These are phyloP conservation scores for Thelonectria rubi DNA, from an alignment of 2,329 filamentous ascomycete species.

Conservation along the genomic window DNA sequence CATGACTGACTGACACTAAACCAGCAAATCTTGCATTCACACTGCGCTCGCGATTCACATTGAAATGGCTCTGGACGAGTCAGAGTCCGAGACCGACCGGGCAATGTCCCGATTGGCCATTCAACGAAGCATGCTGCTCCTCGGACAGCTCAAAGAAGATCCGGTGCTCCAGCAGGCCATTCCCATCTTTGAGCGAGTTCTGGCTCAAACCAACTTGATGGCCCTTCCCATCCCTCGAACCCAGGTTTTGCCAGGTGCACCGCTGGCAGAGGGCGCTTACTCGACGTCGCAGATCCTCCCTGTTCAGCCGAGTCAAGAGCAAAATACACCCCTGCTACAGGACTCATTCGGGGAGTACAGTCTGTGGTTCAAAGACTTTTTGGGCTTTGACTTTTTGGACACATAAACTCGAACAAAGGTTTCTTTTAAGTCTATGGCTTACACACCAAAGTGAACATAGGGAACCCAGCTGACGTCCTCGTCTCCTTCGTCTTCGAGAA, in stretches of 20 bases:
- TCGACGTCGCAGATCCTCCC: neutral
- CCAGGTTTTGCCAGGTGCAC: neutral
- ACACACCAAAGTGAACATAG: neutral
- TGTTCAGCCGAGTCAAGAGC: neutral
- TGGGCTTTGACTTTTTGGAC: slow-evolving; percentile 19
- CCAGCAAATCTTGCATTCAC: slow-evolving; percentile 21
- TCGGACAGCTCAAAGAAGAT: slow-evolving; percentile 10
- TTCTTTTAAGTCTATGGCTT: neutral
- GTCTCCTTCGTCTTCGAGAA: neutral
- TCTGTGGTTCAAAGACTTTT: slow-evolving; percentile 17
- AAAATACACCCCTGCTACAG: neutral
- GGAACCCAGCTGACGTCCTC: neutral
- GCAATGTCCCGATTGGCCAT: slow-evolving; percentile 11
- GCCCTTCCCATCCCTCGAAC: neutral
- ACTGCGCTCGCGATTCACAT: slow-evolving; percentile 19
- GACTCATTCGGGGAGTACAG: slow-evolving; percentile 5
- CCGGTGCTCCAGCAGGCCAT: slow-evolving; percentile 13
- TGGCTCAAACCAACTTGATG: slow-evolving; percentile 13
- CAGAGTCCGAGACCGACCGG: slow-evolving; percentile 11
- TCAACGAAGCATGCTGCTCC: slow-evolving; percentile 7
- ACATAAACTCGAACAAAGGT: neutral
- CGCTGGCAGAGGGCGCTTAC: neutral
- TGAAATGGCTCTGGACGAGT: slow-evolving; percentile 14
- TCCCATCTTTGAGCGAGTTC: slow-evolving; percentile 12
- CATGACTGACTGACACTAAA: neutral